Conservation (phyloP, 805 yeast genomes). For the Allodekkera sacchari region DNA sequence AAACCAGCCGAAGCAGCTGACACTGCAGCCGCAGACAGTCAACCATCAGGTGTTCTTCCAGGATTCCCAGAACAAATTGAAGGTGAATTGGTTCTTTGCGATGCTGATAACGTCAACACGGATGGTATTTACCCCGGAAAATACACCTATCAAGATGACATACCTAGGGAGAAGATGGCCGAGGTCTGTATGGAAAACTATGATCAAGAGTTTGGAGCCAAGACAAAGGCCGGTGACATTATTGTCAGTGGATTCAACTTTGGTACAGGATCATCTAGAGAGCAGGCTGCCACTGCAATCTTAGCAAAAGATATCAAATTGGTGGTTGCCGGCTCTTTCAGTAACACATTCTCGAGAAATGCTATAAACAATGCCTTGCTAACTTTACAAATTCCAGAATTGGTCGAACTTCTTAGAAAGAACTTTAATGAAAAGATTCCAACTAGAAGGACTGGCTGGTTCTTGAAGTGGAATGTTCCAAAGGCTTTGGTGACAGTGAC, state of each 20-base stretch:
- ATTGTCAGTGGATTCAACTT: constrained; percentile 89
- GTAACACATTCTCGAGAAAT: constrained; percentile 93
- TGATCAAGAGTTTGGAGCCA: constrained; percentile 77
- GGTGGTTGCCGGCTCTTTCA: constrained; percentile 95
- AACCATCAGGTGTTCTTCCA: constrained; percentile 60
- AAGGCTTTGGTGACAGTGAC: constrained; percentile 72
- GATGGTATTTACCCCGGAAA: constrained; percentile 99
- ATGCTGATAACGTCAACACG: constrained; percentile 94
- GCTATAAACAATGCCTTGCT: constrained; percentile 92
- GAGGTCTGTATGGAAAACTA: constrained; percentile 99
- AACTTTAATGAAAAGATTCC: constrained; percentile 54
- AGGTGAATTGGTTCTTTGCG: constrained; percentile 92
- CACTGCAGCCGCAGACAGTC: constrained; percentile 22
- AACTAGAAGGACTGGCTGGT: constrained; percentile 94
- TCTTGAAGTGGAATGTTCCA: constrained; percentile 86
- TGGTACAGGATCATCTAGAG: constrained; percentile 98
- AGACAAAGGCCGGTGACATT: constrained; percentile 79
- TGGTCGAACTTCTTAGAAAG: constrained; percentile 69
- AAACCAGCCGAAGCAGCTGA: constrained; percentile 17
- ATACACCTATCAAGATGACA: constrained; percentile 97
- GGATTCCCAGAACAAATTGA: constrained; percentile 87
- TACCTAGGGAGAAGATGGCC: constrained; percentile 92
- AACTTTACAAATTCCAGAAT: constrained; percentile 87
- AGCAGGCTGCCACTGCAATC: constrained; percentile 98
- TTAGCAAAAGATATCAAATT: constrained; percentile 87